Percentiles rank a stretch among this genome's conserved stretches.
Conservation (phyloP, 1,284 basidiomycete species). For the Ceratobasidium sp. region DNA sequence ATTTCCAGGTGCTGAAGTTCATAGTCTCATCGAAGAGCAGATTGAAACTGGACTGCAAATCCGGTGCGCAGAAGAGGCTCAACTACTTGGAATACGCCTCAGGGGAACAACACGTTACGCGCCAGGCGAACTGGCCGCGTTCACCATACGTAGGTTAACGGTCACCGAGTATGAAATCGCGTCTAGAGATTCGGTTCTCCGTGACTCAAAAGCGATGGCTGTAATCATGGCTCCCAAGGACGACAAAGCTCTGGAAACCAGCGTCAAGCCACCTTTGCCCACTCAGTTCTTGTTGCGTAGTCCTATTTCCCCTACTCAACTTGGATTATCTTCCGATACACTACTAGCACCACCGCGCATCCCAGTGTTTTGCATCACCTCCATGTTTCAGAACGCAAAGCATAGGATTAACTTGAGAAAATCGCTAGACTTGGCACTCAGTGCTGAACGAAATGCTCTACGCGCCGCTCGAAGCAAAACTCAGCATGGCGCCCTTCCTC, state of each 20-base stretch:
- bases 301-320: neutral
- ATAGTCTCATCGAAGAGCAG: slow-evolving; percentile 14
- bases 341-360: slow-evolving; percentile 11
- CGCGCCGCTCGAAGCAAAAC: slow-evolving; percentile 8
- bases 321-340: neutral
- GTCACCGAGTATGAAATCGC: slow-evolving; percentile 6
- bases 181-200: neutral
- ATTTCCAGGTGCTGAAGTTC: slow-evolving; percentile 21
- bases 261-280: neutral
- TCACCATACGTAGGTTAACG: slow-evolving; percentile 28
- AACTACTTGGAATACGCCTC: slow-evolving; percentile 23
- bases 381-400: neutral
- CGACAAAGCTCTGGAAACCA: neutral
- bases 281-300: neutral
- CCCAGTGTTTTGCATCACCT: neutral
- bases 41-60: slow-evolving; percentile 22
- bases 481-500: neutral
- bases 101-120: neutral
- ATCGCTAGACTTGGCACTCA: slow-evolving; percentile 16
- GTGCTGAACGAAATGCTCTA: slow-evolving; percentile 27
- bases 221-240: slow-evolving; percentile 18
- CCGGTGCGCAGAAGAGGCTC: slow-evolving; percentile 28
- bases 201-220: neutral
- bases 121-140: slow-evolving; percentile 1
- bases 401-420: neutral